A percentile compares a stretch with the other conserved stretches of the same genome.
These are phyloP conservation scores for Anisodus tanguticus DNA, from an alignment of 257 asterid species.

Conservation along the genomic window DNA sequence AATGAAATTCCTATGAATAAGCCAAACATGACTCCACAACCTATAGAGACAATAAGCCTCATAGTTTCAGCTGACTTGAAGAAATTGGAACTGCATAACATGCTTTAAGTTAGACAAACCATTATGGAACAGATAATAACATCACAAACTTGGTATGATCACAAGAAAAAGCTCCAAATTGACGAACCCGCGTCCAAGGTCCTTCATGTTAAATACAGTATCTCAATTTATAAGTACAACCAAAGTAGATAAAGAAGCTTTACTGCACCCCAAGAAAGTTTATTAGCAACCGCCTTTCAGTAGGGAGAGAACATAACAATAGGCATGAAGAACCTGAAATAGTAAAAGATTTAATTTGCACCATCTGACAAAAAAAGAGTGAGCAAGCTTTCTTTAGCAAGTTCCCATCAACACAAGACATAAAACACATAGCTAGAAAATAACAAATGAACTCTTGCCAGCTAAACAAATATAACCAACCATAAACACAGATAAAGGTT, in stretches of 20 bases:
- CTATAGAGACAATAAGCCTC: conserved; percentile 54
- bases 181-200: conserved; percentile 39
- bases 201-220: conserved; percentile 46
- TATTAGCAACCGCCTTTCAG: conserved; percentile 25
- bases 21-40: conserved; percentile 65
- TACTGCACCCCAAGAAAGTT: conserved; percentile 20
- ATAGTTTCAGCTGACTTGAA: conserved; percentile 57
- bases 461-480: not conserved
- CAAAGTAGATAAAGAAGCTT: conserved; percentile 24
- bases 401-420: not conserved
- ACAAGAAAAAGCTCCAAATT: conserved; percentile 26
- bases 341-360: not conserved
- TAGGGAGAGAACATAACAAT: not conserved
- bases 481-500: not conserved
- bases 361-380: too few relatives aligned
- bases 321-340: conserved; percentile 21
- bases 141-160: not conserved
- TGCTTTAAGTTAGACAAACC: conserved; percentile 28
- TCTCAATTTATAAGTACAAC: conserved; percentile 28
- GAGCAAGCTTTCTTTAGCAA: not conserved
- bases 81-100: conserved; percentile 45
- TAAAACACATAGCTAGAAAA: not conserved
- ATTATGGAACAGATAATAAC: conserved; percentile 22
- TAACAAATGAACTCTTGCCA: not conserved
- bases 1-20: conserved; percentile 69